Conservation (phyloP, 2,329 filamentous ascomycete species). For the Talaromyces sp. region DNA sequence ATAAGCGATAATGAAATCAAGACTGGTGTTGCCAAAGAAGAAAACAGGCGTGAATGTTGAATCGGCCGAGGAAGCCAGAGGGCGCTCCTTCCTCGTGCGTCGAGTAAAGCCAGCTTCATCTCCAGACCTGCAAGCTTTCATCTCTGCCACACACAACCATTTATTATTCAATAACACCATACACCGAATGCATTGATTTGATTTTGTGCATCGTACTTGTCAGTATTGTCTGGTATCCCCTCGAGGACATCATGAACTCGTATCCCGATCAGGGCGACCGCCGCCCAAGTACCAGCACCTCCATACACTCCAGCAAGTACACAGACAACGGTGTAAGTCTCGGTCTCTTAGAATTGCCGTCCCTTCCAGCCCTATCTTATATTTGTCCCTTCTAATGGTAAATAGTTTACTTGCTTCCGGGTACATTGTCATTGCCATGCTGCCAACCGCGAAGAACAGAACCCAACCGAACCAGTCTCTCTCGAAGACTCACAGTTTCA, state of each 20-base stretch:
- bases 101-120: neutral
- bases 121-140: neutral
- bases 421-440: conserved; percentile 7
- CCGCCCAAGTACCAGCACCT: conserved; percentile 3
- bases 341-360: neutral
- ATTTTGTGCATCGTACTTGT: neutral
- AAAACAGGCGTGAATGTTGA: neutral
- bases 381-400: neutral
- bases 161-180: neutral
- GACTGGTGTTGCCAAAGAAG: neutral
- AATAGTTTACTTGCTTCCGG: conserved; percentile 6
- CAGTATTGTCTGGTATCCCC: neutral
- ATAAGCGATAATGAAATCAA: neutral
- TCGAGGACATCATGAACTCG: neutral
- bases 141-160: neutral
- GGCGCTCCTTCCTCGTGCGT: conserved; percentile 2
- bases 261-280: neutral
- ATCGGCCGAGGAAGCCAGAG: neutral
- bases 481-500: conserved; percentile 18
- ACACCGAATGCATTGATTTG: neutral
- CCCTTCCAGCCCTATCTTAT: neutral
- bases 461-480: conserved; percentile 10
- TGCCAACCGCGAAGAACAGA: conserved; percentile 7
- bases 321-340: conserved; percentile 7
- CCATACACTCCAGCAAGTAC: conserved; percentile 7